phyloP scores from a whole-genome alignment of 1,139 yeast species.

The Kodamaea plutei region DNA sequence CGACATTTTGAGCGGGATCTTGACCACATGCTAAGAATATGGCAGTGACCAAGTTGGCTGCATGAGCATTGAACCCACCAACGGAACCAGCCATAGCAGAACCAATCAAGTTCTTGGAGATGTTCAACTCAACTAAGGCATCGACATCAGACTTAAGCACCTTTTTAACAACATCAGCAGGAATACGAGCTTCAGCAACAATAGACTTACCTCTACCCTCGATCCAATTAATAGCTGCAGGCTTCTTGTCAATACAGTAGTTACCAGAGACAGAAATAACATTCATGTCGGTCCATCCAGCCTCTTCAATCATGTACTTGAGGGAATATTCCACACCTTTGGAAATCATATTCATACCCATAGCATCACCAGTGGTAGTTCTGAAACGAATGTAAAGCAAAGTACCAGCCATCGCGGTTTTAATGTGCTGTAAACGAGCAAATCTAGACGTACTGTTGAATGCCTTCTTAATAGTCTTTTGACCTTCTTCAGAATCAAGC shows the following conservation, averaged over 20 bases:
- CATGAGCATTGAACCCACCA: conserved; percentile 98
- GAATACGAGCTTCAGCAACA: conserved; percentile 95
- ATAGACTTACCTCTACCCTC: conserved; percentile 98
- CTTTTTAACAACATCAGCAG: conserved; percentile 70
- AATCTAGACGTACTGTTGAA: conserved; percentile 96
- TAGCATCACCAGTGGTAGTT: conserved; percentile 98
- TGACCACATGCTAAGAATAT: conserved; percentile 94
- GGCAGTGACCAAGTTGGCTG: conserved; percentile 94
- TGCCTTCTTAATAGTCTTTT: conserved; percentile 73
- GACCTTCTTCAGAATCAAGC: conserved; percentile 96
- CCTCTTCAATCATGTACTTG: conserved; percentile 78
- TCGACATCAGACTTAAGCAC: conserved; percentile 90
- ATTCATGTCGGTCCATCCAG: conserved; percentile 93
- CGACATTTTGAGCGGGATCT: conserved; percentile 98
- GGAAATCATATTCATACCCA: conserved; percentile 99
- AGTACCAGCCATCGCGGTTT: conserved; percentile 96
- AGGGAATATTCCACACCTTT: conserved; percentile 92
- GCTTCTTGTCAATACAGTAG: conserved; percentile 95
- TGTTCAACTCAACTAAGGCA: conserved; percentile 85
- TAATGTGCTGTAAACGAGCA: conserved; percentile 86
- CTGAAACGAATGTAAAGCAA: conserved; percentile 84
- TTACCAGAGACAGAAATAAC: conserved; percentile 93
- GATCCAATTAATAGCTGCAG: conserved; percentile 98
- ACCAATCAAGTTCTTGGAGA: conserved; percentile 86
- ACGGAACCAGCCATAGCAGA: conserved; percentile 98